Conservation (phyloP, 495 filamentous ascomycete genomes). For the Neurospora terricola region DNA sequence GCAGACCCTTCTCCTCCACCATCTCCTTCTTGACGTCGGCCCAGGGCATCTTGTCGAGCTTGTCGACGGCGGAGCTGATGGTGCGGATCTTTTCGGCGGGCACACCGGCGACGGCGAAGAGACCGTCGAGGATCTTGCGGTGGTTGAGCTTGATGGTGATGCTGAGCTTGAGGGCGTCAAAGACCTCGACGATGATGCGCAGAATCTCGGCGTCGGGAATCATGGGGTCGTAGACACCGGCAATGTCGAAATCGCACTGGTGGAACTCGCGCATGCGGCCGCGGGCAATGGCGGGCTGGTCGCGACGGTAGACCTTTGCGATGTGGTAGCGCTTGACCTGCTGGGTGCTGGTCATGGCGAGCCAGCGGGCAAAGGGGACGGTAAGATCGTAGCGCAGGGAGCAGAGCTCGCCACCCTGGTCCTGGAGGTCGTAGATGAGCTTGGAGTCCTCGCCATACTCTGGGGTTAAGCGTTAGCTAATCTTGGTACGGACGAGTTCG, state of each 20-base stretch:
- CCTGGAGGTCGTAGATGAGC: slow-evolving; percentile 81
- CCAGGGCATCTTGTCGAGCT: slow-evolving; percentile 90
- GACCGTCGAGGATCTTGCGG: slow-evolving; percentile 84
- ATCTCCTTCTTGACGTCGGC: slow-evolving; percentile 85
- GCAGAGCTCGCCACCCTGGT: slow-evolving; percentile 85
- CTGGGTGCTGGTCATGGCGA: slow-evolving; percentile 75
- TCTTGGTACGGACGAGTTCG: slow-evolving; percentile 46
- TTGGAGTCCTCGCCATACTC: slow-evolving; percentile 82
- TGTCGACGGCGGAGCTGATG: slow-evolving; percentile 89
- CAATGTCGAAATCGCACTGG: slow-evolving; percentile 97
- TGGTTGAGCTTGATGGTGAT: slow-evolving; percentile 89
- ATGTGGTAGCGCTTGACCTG: slow-evolving; percentile 87
- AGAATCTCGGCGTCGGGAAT: slow-evolving; percentile 91
- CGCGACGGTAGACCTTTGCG: slow-evolving; percentile 62
- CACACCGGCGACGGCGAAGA: slow-evolving; percentile 86
- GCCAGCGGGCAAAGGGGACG: slow-evolving; percentile 85
- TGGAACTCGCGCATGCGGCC: slow-evolving; percentile 95
- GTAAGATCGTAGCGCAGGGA: slow-evolving; percentile 80
- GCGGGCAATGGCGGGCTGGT: slow-evolving; percentile 34
- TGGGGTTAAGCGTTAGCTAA: slow-evolving; percentile 54
- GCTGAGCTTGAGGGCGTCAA: slow-evolving; percentile 62
- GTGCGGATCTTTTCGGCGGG: slow-evolving; percentile 74
- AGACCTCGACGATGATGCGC: slow-evolving; percentile 74
- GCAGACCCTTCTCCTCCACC: slow-evolving; percentile 83
- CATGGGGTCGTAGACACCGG: slow-evolving; percentile 86